Base-by-base conservation (phyloP, 2,329 filamentous ascomycete genomes). In the Hypomyces perniciosus region DNA sequence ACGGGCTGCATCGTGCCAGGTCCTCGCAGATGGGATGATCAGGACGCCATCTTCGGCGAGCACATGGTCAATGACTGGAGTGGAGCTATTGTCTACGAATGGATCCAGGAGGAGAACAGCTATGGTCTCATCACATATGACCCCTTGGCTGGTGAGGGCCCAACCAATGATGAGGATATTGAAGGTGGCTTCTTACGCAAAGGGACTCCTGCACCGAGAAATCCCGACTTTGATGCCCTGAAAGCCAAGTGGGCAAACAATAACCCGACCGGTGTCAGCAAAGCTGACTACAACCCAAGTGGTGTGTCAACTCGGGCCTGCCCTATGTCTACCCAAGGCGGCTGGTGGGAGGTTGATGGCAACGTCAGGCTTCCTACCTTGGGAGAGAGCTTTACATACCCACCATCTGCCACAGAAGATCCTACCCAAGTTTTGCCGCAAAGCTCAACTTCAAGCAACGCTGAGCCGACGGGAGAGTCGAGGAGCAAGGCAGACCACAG, bases 51-150 rank as follows among this genome's bases (percentile, higher is more conserved):
- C 59, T 86, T 93, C 60, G 85, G 87, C 40, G 59, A 75, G 0
- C 69, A 88, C 3, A 95, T 95, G 90, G 71, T 78, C 5, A 73
- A 76, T 51, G 78, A 78, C 60, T 83, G 70, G 82, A 90, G 86
- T 46, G 90, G 90, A 49, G 78, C 87, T 48, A 90, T 95, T 56
- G 77, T 95, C 57, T 95, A 95, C 69, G 89, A 95, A 65, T 95
- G 90, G 90, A 89, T 95, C 56, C 73, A 92, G 64, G 90, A 95
- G 68, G 74, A 79, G 46, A 95, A 95, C 68, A 69, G 88, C 61
- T 95, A 95, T 67, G 90, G 90, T 37, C 75, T 95, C 34, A 79
- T 95, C 59, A 83, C 78, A 20, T 95, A 95, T 64, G 88, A 86
- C 1, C 71, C 79, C 4, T 68, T 73, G n/a, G 76, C 75, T 8